Base-by-base conservation (phyloP, 1,284 basidiomycete species). In the Sporisorium scitamineum region DNA sequence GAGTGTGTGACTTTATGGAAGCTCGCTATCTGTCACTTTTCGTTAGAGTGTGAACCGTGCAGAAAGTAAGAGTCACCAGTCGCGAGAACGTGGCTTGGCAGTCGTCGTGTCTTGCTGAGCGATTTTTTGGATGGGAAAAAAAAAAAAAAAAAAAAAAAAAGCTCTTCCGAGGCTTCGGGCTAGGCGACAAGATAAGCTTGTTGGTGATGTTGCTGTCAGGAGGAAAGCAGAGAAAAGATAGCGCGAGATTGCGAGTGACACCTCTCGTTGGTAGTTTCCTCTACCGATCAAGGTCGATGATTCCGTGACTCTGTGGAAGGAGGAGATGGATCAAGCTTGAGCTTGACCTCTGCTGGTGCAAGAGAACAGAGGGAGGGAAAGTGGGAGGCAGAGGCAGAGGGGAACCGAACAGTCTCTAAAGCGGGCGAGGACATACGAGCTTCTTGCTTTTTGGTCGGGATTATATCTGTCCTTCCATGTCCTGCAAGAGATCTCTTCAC, bases 21-120 rank as follows among this genome's bases (percentile, higher is more conserved):
- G 9, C 11, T n/a, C 18, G 16, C 18, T 41, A 26, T 42, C 26
- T 54, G 14, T 53, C 34, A 26, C 34, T 26, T 37, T 20, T 9
- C 6, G 31, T 22, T 52, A 41, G 34, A 37, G n/a, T 45, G 54
- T 56, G 54, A 47, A 27, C 55, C 55, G 55, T 57, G 55, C 54
- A 37, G 34, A 55, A 55, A 45, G 5, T 42, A 42, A 39, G 27
- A 26, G 26, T 54, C 29, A 27, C 16, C 14, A 9, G 7, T 42
- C n/a, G n/a, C 11, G 34, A 26, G 20, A 53, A 53, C 52, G 52
- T 53, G 52, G 32, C 50, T 52, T 32, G 20, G n/a, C 31, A 32
- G 50, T 29, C 11, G 32, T 29, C 10, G 42, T 20, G 39, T 42
- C 29, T 22, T 24, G 54, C 51, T 37, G 27, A 24, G 37, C 53